Evolutionary conservation across 2,329 filamentous ascomycete species (phyloP), one percentile per base, ranked within the genome.

Genomic region (Davidsoniella virescens): DNA sequence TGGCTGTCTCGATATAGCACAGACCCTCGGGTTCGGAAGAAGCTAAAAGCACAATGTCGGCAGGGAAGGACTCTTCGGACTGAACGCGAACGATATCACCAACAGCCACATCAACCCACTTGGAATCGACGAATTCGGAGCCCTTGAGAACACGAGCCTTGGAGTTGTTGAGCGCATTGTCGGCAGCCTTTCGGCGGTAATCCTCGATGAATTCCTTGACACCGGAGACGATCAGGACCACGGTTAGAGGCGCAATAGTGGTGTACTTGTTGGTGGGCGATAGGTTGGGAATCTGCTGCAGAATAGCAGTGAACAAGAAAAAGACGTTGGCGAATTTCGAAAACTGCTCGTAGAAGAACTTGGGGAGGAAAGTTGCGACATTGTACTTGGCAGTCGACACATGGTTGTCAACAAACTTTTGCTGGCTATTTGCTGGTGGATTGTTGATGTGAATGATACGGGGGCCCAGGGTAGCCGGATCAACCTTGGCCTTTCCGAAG

Each of bases 281-380:
- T 54, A 98, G 82, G 56, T 84, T 82, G 18, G 92, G 92, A 54
- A 98, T 94, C 64, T 98, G 92, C 69, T 98, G 92, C 43, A 98
- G 70, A 39, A 78, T 81, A 14, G 92, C 88, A 37, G 92, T 98
- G 65, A 98, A 96, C 63, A 98, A 76, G 83, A 98, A 98, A 72
- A 98, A 98, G 61, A 98, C 67, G 67, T 98, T 98, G 70, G 92
- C 92, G 66, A 95, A 94, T 71, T 95, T 98, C 54, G 88, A 95
- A 68, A 98, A 98, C 64, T 98, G 92, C 65, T 98, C 92, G 64
- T 90, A 87, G 51, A 98, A 72, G 67, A 98, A 98, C 66, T 98
- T 98, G 47, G 92, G 92, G 16, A 96, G 63, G 65, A 98, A 98
- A 17, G 87, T 94, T 50, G 85, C 73, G 61, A 87, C 59, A 64